Conservation (phyloP, 768 basidiomycete species). For the Lyophyllum shimeji region DNA sequence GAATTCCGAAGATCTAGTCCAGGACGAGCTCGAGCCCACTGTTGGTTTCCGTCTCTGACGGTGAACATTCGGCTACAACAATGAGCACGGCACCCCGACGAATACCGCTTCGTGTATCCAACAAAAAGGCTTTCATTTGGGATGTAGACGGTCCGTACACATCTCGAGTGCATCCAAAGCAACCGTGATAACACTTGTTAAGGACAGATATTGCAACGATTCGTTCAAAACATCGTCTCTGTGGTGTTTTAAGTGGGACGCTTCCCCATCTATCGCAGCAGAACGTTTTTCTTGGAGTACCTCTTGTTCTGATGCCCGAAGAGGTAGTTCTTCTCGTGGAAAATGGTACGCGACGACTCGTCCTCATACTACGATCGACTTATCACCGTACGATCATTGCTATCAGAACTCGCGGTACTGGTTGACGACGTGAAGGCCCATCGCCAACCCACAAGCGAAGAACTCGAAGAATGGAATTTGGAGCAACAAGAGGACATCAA, state of each 20-base stretch:
- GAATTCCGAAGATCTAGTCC: neutral
- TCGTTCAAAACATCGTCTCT: conserved; percentile 78
- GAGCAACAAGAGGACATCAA: conserved; percentile 45
- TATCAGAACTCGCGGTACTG: conserved; percentile 70
- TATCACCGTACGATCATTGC: conserved; percentile 11
- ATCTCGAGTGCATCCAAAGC: conserved; percentile 2
- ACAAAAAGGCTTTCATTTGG: conserved; percentile 87
- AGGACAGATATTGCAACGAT: conserved; percentile 73
- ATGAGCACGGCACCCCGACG: conserved; percentile 27
- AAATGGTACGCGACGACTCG: conserved; percentile 52
- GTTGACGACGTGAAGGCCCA: conserved; percentile 70
- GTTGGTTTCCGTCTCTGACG: neutral
- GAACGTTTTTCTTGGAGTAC: conserved; percentile 94
- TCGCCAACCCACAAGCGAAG: conserved; percentile 41
- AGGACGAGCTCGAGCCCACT: neutral
- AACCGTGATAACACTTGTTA: conserved; percentile 14
- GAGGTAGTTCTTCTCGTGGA: conserved; percentile 87
- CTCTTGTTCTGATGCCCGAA: conserved; percentile 85
- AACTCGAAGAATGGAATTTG: conserved; percentile 54
- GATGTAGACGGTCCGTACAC: conserved; percentile 65
- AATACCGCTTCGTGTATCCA: conserved; percentile 71
- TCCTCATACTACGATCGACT: neutral
- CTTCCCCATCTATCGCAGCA: conserved; percentile 95
- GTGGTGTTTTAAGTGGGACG: conserved; percentile 86
- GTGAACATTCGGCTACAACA: neutral